phyloP scores from a whole-genome alignment of 225 moss, liverwort and hornwort species.

The Physcomitrium patens region DNA sequence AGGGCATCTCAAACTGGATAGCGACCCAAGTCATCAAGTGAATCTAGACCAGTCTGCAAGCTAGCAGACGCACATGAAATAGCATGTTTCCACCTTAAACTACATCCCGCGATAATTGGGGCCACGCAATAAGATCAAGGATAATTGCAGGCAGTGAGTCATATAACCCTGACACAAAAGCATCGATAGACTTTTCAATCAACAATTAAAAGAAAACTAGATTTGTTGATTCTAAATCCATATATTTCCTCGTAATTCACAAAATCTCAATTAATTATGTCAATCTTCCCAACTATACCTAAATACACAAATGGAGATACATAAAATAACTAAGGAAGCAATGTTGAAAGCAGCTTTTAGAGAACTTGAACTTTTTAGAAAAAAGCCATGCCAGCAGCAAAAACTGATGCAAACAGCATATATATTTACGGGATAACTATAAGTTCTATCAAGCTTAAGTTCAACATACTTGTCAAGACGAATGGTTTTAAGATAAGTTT shows the following conservation, averaged over 20 bases:
- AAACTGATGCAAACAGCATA: conserved; percentile 18
- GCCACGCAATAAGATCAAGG: conserved; percentile 22
- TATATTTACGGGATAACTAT: conserved; percentile 21
- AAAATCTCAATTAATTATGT: no score
- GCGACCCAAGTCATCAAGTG: conserved; percentile 29
- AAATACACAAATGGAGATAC: background rate
- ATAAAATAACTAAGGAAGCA: conserved; percentile 19
- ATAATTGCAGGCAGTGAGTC: conserved; percentile 18
- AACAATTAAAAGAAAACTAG: background rate
- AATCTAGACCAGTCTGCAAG: conserved; percentile 35
- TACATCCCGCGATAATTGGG: conserved; percentile 30
- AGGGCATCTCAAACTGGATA: conserved; percentile 32
- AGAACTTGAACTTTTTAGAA: conserved; percentile 6
- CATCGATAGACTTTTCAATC: no score
- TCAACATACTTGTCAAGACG: conserved; percentile 63
- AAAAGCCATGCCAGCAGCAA: conserved; percentile 16
- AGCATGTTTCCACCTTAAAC: conserved; percentile 33
- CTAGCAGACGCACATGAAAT: conserved; percentile 32
- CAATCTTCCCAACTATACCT: no score
- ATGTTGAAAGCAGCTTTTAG: conserved; percentile 10
- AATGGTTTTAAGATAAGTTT: conserved; percentile 62
- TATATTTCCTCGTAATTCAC: no score
- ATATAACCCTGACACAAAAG: conserved; percentile 3
- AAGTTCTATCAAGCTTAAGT: conserved; percentile 30
- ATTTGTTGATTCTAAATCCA: conserved; percentile 23